Evolutionary conservation across 306 rosid species (phyloP).

Genomic region (Geum urbanum): DNA sequence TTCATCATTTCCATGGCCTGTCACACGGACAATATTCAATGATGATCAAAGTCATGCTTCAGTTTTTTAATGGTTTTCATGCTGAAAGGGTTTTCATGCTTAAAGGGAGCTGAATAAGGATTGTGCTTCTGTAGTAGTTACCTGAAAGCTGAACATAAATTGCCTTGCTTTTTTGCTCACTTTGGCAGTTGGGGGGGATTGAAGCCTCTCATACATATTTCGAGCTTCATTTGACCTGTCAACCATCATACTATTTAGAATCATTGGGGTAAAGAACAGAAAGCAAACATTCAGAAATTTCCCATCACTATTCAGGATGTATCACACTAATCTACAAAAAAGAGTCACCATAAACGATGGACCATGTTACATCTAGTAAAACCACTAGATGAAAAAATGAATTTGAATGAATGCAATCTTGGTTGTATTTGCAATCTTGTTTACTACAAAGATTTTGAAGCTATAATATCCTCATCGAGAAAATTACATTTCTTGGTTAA

Average conservation of each 20-base stretch:
- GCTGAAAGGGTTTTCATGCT: constrained; percentile 14
- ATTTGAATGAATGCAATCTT: not conserved
- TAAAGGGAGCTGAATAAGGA: not conserved
- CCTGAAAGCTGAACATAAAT: constrained; percentile 74
- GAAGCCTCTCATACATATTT: constrained; percentile 79
- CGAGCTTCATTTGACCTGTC: constrained; percentile 69
- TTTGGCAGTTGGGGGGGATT: constrained; percentile 64
- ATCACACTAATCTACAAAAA: not conserved
- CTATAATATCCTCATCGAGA: not conserved
- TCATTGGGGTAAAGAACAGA: not conserved
- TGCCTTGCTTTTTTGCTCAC: constrained; percentile 87
- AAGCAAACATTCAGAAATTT: constrained; percentile 4
- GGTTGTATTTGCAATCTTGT: not conserved
- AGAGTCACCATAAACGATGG: not conserved
- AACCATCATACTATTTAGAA: constrained; percentile 13
- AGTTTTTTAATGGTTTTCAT: constrained; percentile 1
- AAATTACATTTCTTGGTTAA: not conserved
- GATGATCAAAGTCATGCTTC: constrained; percentile 3
- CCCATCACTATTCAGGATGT: constrained; percentile 16
- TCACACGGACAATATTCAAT: constrained; percentile 13
- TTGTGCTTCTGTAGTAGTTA: constrained; percentile 27
- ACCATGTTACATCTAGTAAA: not conserved
- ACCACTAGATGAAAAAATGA: not conserved
- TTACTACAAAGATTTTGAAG: not conserved
- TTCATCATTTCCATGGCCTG: constrained; percentile 99